These are phyloP conservation scores for Crithidia thermophila DNA, from an alignment of 208 protist species.

Conservation along the genomic window DNA sequence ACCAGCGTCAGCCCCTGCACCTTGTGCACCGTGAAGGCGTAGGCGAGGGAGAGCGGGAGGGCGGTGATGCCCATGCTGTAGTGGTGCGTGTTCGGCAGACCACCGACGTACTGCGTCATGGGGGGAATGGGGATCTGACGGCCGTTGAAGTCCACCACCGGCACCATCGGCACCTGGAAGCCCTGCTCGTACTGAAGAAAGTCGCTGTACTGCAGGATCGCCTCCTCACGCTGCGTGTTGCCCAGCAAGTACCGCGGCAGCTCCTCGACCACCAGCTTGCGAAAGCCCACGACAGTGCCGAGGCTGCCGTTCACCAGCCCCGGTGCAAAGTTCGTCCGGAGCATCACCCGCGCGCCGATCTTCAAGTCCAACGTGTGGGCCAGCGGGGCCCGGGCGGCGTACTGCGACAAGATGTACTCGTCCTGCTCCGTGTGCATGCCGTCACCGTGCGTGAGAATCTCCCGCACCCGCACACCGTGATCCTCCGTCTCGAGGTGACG, in stretches of 20 bases:
- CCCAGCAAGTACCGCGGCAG: conserved; percentile 50
- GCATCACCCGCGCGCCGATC: conserved; percentile 84
- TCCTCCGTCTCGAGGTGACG: conserved; percentile 6
- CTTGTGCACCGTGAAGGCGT: conserved; percentile 94
- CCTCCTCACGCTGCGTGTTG: conserved; percentile 39
- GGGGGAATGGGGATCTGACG: conserved; percentile 61
- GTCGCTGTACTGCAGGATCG: conserved; percentile 59
- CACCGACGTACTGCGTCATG: conserved; percentile 67
- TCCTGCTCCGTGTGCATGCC: conserved; percentile 84
- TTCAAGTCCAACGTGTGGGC: conserved; percentile 55
- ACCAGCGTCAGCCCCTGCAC: conserved; percentile 89
- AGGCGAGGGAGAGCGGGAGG: conserved; percentile 83
- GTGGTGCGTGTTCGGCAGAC: conserved; percentile 71
- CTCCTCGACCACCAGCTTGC: conserved; percentile 35
- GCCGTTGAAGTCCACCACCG: conserved; percentile 79
- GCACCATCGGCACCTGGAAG: conserved; percentile 54
- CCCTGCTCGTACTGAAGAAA: conserved; percentile 71
- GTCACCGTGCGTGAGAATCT: conserved; percentile 57
- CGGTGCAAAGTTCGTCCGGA: conserved; percentile 71
- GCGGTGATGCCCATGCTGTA: conserved; percentile 68
- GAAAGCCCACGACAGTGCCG: conserved; percentile 86
- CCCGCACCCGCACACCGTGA: conserved; percentile 53
- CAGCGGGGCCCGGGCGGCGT: conserved; percentile 65
- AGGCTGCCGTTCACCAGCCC: conserved; percentile 86
- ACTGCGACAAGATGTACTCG: conserved; percentile 65